phyloP scores from a whole-genome alignment of 2,329 filamentous ascomycete species.

The Pseudopithomyces chartarum region DNA sequence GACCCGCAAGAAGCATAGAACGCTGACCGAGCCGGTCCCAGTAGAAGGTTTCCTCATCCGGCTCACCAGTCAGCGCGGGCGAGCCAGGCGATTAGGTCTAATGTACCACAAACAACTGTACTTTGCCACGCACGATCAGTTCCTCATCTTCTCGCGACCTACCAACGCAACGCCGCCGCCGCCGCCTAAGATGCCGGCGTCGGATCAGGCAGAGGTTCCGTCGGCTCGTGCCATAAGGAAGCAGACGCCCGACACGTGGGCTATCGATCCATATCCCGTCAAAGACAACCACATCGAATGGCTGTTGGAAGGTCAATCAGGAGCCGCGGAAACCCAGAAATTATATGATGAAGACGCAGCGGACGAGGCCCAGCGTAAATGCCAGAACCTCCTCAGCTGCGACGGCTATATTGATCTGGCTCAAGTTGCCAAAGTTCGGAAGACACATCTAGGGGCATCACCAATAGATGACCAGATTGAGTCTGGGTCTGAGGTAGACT shows the following conservation, averaged over 20 bases:
- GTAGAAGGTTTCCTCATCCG: constrained; percentile 70
- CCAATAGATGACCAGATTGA: constrained; percentile 60
- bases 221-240: constrained; percentile 59
- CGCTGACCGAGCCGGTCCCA: constrained; percentile 63
- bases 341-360: constrained; percentile 63
- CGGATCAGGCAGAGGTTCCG: constrained; percentile 54
- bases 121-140: constrained; percentile 68
- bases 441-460: constrained; percentile 56
- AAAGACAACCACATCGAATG: constrained; percentile 61
- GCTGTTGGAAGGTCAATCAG: constrained; percentile 52
- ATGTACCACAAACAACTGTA: constrained; percentile 70
- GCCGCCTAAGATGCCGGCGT: constrained; percentile 58
- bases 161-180: constrained; percentile 62
- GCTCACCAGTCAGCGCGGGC: constrained; percentile 66
- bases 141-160: constrained; percentile 65
- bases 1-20: constrained; percentile 45
- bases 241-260: constrained; percentile 64
- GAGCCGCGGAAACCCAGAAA: constrained; percentile 52
- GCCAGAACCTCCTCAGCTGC: constrained; percentile 62
- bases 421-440: constrained; percentile 62
- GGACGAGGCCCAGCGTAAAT: constrained; percentile 63
- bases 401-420: constrained; percentile 69
- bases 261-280: constrained; percentile 65
- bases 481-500: constrained; percentile 60
- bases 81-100: constrained; percentile 62